Percentiles rank a stretch among this genome's conserved stretches.
These are phyloP conservation scores for Aureobasidium sp. DNA, from an alignment of 2,329 filamentous ascomycete genomes.

Conservation along the genomic window DNA sequence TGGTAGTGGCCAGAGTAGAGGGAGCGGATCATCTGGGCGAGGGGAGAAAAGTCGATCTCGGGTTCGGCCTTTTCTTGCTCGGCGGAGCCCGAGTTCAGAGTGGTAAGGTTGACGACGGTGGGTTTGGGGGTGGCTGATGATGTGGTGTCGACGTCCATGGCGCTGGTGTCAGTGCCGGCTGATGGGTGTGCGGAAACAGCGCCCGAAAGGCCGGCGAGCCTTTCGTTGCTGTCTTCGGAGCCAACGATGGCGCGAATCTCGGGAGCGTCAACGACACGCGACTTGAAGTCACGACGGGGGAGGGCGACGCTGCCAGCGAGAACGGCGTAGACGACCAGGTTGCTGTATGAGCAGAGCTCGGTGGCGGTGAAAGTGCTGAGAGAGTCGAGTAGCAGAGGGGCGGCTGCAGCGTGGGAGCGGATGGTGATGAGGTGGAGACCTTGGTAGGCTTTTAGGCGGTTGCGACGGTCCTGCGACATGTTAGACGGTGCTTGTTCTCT, in stretches of 20 bases:
- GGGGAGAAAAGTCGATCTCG: slow-evolving; percentile 78
- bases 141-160: slow-evolving; percentile 22
- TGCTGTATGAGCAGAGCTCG: slow-evolving; percentile 94
- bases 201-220: slow-evolving; percentile 71
- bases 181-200: slow-evolving; percentile 73
- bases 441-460: slow-evolving; percentile 97
- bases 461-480: slow-evolving; percentile 60
- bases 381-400: slow-evolving; percentile 87
- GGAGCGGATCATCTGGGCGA: slow-evolving; percentile 80
- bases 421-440: slow-evolving; percentile 87
- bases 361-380: slow-evolving; percentile 98
- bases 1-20: slow-evolving; percentile 92
- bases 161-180: slow-evolving; percentile 62
- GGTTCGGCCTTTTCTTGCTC: slow-evolving; percentile 71
- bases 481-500: background rate
- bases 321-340: slow-evolving; percentile 88
- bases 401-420: slow-evolving; percentile 80
- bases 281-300: slow-evolving; percentile 97
- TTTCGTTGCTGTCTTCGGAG: slow-evolving; percentile 64
- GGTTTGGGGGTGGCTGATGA: slow-evolving; percentile 45
- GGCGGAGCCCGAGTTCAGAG: slow-evolving; percentile 55
- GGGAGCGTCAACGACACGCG: slow-evolving; percentile 94
- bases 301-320: slow-evolving; percentile 89
- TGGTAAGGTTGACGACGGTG: slow-evolving; percentile 81
- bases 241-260: slow-evolving; percentile 97